These are phyloP conservation scores for Wickerhamiella siamensis DNA, from an alignment of 805 yeast species.

Conservation along the genomic window DNA sequence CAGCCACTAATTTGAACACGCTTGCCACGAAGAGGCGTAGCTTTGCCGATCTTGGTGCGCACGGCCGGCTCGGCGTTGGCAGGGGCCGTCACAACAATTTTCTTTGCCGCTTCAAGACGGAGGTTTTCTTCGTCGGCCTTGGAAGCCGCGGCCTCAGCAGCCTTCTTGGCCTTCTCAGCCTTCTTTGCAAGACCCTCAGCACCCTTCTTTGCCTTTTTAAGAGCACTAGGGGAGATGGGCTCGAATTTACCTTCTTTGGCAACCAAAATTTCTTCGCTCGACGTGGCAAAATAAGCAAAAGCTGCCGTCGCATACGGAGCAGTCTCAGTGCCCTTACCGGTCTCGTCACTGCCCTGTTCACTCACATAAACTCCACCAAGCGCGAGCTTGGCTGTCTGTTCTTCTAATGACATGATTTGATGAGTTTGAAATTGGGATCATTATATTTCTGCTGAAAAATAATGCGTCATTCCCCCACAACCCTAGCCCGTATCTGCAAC, in stretches of 20 bases:
- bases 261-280: constrained; percentile 38
- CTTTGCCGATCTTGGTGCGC: constrained; percentile 46
- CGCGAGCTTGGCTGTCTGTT: constrained; percentile 12
- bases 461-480: background rate
- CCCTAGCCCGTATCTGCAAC: background rate
- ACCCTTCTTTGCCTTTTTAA: constrained; percentile 94
- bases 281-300: constrained; percentile 46
- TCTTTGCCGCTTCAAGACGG: constrained; percentile 63
- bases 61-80: constrained; percentile 53
- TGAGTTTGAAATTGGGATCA: background rate
- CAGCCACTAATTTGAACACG: constrained; percentile 83
- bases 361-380: constrained; percentile 42
- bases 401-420: constrained; percentile 11
- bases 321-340: constrained; percentile 47
- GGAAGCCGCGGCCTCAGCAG: constrained; percentile 39
- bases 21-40: constrained; percentile 41
- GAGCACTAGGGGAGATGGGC: constrained; percentile 77
- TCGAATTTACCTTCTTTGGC: constrained; percentile 50
- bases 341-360: constrained; percentile 39
- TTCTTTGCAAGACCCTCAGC: constrained; percentile 82
- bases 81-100: constrained; percentile 64
- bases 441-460: too few relatives aligned
- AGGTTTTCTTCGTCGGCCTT: constrained; percentile 51
- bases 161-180: constrained; percentile 45
- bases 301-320: constrained; percentile 74